Percentiles rank a stretch among this genome's conserved stretches.
These are phyloP conservation scores for Panicum miliaceum DNA, from an alignment of 176 grass and related monocot genomes.

Conservation along the genomic window DNA sequence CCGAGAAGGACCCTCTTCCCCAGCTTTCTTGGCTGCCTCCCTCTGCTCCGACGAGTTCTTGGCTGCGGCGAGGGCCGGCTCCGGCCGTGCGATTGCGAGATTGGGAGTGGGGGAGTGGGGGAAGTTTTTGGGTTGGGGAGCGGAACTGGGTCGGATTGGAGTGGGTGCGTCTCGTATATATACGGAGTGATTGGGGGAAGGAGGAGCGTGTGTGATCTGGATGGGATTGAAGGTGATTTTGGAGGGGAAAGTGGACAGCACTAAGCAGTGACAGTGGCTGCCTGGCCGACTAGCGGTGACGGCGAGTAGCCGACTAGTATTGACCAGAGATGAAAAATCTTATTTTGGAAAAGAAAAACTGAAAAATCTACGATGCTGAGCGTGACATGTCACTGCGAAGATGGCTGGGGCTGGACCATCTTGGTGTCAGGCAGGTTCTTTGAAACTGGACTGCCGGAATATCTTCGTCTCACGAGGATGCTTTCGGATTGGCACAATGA, in stretches of 20 bases:
- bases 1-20: conserved; percentile 2
- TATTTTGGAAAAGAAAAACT: neutral
- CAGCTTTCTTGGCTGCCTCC: conserved; percentile 13
- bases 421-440: conserved; percentile 6
- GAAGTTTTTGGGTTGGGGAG: neutral
- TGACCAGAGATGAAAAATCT: neutral
- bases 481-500: neutral
- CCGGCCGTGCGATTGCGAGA: neutral
- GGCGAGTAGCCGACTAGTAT: neutral
- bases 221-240: conserved; percentile 4
- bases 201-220: neutral
- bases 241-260: conserved; percentile 9
- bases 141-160: neutral
- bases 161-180: conserved; percentile 8
- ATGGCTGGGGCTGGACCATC: neutral
- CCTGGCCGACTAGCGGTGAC: conserved; percentile 19
- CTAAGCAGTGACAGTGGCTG: neutral
- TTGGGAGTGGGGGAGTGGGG: neutral
- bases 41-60: neutral
- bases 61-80: conserved; percentile 5
- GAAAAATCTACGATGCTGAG: neutral
- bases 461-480: neutral
- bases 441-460: neutral
- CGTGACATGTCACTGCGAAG: neutral
- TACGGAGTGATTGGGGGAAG: neutral